phyloP scores from a whole-genome alignment of 1,284 basidiomycete species.

The Malassezia slooffiae region DNA sequence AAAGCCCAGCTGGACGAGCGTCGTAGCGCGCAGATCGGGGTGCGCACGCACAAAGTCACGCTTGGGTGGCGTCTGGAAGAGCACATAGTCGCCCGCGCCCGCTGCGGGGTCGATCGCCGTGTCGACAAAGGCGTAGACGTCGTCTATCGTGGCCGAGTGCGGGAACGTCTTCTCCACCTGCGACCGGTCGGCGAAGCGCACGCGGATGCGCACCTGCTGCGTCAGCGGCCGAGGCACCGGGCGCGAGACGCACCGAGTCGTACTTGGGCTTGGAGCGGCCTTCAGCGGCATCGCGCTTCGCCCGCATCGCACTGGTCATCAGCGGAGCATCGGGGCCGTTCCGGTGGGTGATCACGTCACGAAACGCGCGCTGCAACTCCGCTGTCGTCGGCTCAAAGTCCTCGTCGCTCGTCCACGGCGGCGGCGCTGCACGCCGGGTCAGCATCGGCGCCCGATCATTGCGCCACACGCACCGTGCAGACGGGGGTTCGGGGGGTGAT shows the following conservation, averaged over 20 bases:
- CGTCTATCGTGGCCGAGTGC: constrained; percentile 63
- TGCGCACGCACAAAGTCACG: constrained; percentile 70
- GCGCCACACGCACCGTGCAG: constrained; percentile 4
- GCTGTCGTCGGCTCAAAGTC: constrained; percentile 57
- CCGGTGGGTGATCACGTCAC: constrained; percentile 56
- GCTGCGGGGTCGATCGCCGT: constrained; percentile 61
- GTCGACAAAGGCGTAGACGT: constrained; percentile 71
- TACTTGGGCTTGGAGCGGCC: constrained; percentile 58
- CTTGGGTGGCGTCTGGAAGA: constrained; percentile 66
- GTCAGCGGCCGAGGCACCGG: no score
- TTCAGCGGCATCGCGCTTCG: constrained; percentile 52
- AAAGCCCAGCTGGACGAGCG: constrained; percentile 60
- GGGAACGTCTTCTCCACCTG: constrained; percentile 68
- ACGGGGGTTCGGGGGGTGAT: constrained; percentile 7
- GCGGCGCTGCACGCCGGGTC: constrained; percentile 9
- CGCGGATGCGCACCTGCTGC: constrained; percentile 69
- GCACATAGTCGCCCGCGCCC: constrained; percentile 61
- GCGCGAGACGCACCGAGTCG: constrained; percentile 65
- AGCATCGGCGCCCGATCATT: no score
- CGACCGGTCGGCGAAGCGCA: constrained; percentile 68
- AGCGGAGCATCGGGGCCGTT: constrained; percentile 67
- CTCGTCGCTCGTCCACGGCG: constrained; percentile 15
- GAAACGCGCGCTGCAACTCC: constrained; percentile 61
- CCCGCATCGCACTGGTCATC: constrained; percentile 59
- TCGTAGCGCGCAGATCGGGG: constrained; percentile 57